Conservation (phyloP, 1,284 basidiomycete species). For the Boletus smithii region DNA sequence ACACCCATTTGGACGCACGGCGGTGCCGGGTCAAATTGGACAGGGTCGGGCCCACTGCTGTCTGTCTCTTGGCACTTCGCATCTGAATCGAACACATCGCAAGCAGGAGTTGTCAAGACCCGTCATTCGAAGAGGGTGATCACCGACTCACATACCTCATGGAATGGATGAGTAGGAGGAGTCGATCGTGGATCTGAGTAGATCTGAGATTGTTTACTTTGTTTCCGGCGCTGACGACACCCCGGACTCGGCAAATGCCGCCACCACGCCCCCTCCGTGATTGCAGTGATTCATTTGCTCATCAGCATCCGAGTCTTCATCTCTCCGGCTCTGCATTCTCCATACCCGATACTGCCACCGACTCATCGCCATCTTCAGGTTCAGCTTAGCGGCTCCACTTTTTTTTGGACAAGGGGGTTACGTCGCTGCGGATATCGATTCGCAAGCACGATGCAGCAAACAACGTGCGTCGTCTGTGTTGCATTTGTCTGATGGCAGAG, state of each 20-base stretch:
- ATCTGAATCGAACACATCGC: background rate
- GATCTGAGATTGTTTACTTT: conserved; percentile 36
- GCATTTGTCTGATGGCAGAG: too few relatives aligned
- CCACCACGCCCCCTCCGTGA: conserved; percentile 8
- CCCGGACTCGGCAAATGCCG: conserved; percentile 33
- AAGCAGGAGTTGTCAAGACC: background rate
- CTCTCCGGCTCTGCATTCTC: conserved; percentile 18
- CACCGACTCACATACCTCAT: conserved; percentile 1
- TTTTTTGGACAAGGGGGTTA: background rate
- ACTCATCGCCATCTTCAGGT: conserved; percentile 1
- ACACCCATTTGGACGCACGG: conserved; percentile 13
- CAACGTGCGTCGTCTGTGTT: too few relatives aligned
- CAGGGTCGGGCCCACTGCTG: background rate
- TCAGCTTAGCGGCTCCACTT: background rate
- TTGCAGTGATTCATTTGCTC: conserved; percentile 4
- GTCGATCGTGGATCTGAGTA: conserved; percentile 18
- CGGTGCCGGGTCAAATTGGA: conserved; percentile 14
- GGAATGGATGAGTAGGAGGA: background rate
- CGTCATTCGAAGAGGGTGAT: background rate
- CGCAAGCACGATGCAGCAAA: background rate
- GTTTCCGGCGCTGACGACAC: conserved; percentile 32
- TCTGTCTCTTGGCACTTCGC: background rate
- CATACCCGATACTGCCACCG: conserved; percentile 21
- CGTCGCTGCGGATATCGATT: background rate
- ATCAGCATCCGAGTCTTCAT: too few relatives aligned